Evolutionary conservation across 306 rosid genomes (phyloP).

Genomic region (Arachis stenosperma): DNA sequence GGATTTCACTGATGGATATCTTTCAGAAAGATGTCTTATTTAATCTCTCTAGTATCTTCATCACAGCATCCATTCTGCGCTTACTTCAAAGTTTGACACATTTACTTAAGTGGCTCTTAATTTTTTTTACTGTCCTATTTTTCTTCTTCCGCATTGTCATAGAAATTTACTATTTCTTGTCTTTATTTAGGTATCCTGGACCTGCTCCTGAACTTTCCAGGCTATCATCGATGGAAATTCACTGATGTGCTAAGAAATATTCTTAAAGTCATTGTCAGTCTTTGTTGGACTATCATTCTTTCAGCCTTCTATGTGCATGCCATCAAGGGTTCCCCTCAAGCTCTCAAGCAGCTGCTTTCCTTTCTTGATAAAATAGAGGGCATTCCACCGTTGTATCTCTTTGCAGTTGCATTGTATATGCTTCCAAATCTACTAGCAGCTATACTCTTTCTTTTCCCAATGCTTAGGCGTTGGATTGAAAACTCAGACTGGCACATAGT

Average conservation of each 20-base stretch:
- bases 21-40: conserved; percentile 67
- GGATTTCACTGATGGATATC: conserved; percentile 54
- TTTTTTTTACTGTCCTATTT: conserved; percentile 9
- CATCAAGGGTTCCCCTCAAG: conserved; percentile 51
- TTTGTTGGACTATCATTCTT: conserved; percentile 83
- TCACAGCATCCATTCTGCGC: conserved; percentile 94
- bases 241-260: conserved; percentile 74
- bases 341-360: conserved; percentile 54
- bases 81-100: conserved; percentile 77
- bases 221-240: conserved; percentile 86
- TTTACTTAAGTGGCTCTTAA: conserved; percentile 21
- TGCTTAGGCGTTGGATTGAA: conserved; percentile 99
- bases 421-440: conserved; percentile 86
- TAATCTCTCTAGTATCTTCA: conserved; percentile 80
- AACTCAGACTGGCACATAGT: conserved; percentile 96
- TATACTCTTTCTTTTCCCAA: conserved; percentile 82
- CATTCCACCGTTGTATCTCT: conserved; percentile 74
- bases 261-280: conserved; percentile 76
- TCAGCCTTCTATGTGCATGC: conserved; percentile 72
- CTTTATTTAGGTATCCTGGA: conserved; percentile 76
- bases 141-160: conserved; percentile 26
- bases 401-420: conserved; percentile 79
- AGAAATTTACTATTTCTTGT: conserved; percentile 22
- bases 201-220: conserved; percentile 85
- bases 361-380: conserved; percentile 62